These are phyloP conservation scores for Falciphora oryzae DNA, from an alignment of 2,329 filamentous ascomycete genomes.

Conservation along the genomic window DNA sequence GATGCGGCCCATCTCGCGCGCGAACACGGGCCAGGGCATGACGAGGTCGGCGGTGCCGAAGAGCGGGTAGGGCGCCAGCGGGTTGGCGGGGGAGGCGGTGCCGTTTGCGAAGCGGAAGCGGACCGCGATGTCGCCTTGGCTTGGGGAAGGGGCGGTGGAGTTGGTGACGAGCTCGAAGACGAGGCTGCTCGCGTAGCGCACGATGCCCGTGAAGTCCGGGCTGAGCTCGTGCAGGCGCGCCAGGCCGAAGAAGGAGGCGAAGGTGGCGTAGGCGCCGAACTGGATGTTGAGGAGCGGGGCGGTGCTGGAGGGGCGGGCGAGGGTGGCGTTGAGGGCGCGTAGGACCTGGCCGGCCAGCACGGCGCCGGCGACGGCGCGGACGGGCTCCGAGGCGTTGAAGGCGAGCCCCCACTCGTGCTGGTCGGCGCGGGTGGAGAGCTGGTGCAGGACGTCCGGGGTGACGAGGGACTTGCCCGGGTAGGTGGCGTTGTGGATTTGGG, in stretches of 20 bases:
- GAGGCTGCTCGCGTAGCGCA: slow-evolving; percentile 81
- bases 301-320: slow-evolving; percentile 22
- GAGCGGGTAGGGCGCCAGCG: slow-evolving; percentile 43
- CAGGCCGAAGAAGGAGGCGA: slow-evolving; percentile 59
- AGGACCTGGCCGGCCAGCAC: slow-evolving; percentile 53
- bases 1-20: slow-evolving; percentile 55
- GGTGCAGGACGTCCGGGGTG: slow-evolving; percentile 49
- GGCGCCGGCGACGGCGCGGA: slow-evolving; percentile 52
- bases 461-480: slow-evolving; percentile 57
- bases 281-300: slow-evolving; percentile 43
- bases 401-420: slow-evolving; percentile 76
- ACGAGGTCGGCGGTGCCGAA: slow-evolving; percentile 51
- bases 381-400: slow-evolving; percentile 68
- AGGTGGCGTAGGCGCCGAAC: slow-evolving; percentile 56
- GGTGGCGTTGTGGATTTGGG: slow-evolving; percentile 52
- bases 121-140: slow-evolving; percentile 43
- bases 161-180: slow-evolving; percentile 65
- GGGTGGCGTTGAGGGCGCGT: slow-evolving; percentile 45
- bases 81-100: slow-evolving; percentile 43
- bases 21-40: slow-evolving; percentile 66
- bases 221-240: slow-evolving; percentile 44
- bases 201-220: slow-evolving; percentile 65
- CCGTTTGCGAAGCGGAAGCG: slow-evolving; percentile 59
- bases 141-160: slow-evolving; percentile 26
- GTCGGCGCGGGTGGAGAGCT: slow-evolving; percentile 70